Evolutionary conservation across 2,329 filamentous ascomycete genomes (phyloP), one percentile per base, ranked within the genome.

Genomic region (Phialocephala sp.): DNA sequence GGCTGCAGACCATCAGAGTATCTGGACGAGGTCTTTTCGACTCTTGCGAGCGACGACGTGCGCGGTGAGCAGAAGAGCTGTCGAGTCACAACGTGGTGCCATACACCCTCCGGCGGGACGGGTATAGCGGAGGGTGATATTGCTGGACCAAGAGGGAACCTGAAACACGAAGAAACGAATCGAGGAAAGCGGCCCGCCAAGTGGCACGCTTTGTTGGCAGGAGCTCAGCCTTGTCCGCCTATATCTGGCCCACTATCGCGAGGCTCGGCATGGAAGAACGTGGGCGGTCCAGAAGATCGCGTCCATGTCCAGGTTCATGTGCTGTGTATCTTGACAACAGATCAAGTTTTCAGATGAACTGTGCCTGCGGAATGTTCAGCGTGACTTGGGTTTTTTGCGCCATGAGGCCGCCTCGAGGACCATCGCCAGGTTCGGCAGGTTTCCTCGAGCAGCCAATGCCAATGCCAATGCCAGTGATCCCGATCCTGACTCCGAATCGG

Each of bases 141-240:
- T 24, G 27, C 12, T 58, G 54, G 41, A 39, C 54, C n/a, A 43
- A 43, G 41, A 35, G n/a, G 24, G 35, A n/a, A 59, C 22, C 24
- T 59, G 61, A 63, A 63, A 63, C 61, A 55, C 15, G 55, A 36
- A 20, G 41, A 14, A n/a, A 15, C 41, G 55, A 52, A 63, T 35
- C 15, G 41, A 52, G 61, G 55, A 52, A 41, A 24, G 41, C 61
- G 37, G 20, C 55, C 35, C 55, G 35, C 39, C 35, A 59, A 32
- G 20, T 37, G 6, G 35, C 22, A 32, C 32, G 18, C 2, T 32
- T 20, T 32, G 52, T 57, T 41, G 24, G 27, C 50, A 54, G 6
- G 22, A 54, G 15, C 27, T 54, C 50, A 54, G 50, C 50, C 50
- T 54, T 54, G 24, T 54, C 22, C 11, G n/a, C 6, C 39, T 58